A percentile compares a stretch with the other conserved stretches of the same genome.
Conservation (phyloP, 108 stramenopile species). For the Skeletonema costatum region DNA sequence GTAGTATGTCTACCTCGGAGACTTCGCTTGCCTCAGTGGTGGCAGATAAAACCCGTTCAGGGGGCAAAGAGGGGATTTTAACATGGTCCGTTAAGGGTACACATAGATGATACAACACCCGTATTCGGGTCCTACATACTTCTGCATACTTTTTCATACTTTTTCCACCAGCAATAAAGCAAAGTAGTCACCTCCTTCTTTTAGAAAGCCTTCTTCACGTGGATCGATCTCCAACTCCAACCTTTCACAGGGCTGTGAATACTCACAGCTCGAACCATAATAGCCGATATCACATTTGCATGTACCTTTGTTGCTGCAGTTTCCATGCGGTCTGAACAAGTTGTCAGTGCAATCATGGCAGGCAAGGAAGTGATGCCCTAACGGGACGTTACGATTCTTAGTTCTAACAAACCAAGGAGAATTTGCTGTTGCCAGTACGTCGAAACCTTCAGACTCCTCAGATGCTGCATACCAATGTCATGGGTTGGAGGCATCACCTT, state of each 20-base stretch:
- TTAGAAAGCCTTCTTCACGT: background rate
- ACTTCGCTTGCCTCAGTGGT: no score
- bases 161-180: no score
- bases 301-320: background rate
- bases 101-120: no score
- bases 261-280: background rate
- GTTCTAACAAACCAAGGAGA: background rate
- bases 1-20: no score
- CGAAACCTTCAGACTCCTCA: background rate
- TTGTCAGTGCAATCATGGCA: background rate
- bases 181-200: background rate
- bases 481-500: background rate
- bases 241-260: background rate
- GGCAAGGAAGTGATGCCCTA: background rate
- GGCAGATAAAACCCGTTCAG: no score
- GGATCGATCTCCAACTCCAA: background rate
- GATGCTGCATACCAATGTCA: background rate
- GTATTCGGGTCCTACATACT: no score
- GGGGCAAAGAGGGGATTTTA: no score
- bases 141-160: no score
- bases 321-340: background rate
- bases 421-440: background rate
- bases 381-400: background rate
- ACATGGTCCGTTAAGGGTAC: no score
- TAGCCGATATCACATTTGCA: background rate